These are phyloP conservation scores for Phytophthora sansomeana DNA, from an alignment of 352 stramenopile species.

Conservation along the genomic window DNA sequence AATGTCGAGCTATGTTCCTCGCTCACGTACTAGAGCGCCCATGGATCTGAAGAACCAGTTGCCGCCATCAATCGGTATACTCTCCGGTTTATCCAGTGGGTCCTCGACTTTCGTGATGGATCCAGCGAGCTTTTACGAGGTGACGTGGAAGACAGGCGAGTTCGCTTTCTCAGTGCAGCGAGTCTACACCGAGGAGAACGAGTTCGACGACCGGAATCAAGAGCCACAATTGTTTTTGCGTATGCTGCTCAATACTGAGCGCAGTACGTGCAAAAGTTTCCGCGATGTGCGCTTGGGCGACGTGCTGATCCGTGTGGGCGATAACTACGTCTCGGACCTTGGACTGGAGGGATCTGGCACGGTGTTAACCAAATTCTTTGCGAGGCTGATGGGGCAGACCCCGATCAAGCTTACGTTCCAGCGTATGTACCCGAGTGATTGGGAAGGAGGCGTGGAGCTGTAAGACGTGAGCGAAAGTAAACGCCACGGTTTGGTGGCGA, in stretches of 20 bases:
- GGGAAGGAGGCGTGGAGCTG: conserved; percentile 79
- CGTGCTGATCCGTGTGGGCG: conserved; percentile 69
- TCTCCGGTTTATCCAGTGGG: conserved; percentile 67
- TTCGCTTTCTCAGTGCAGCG: conserved; percentile 82
- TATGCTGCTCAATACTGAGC: conserved; percentile 82
- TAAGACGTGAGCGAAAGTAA: conserved; percentile 27
- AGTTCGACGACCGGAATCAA: conserved; percentile 47
- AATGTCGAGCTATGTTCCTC: conserved; percentile 38
- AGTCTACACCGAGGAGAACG: conserved; percentile 62
- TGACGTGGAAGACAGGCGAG: conserved; percentile 67
- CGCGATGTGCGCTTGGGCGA: conserved; percentile 67
- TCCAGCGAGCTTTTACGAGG: conserved; percentile 60
- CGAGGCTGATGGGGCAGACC: conserved; percentile 58
- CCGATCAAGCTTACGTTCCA: conserved; percentile 75
- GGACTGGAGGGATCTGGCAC: conserved; percentile 57
- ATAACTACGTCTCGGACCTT: conserved; percentile 69
- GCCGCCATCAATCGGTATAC: conserved; percentile 64
- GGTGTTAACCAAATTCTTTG: conserved; percentile 77
- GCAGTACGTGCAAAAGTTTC: conserved; percentile 72
- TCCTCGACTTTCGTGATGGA: conserved; percentile 69
- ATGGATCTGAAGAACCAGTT: conserved; percentile 65
- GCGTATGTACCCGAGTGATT: conserved; percentile 66
- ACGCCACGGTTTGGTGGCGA: conserved; percentile 1
- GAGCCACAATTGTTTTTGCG: conserved; percentile 64
- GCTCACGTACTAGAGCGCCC: conserved; percentile 50